Evolutionary conservation across 176 grass and related monocot species (phyloP).

Genomic region (Rhynchospora breviuscula): DNA sequence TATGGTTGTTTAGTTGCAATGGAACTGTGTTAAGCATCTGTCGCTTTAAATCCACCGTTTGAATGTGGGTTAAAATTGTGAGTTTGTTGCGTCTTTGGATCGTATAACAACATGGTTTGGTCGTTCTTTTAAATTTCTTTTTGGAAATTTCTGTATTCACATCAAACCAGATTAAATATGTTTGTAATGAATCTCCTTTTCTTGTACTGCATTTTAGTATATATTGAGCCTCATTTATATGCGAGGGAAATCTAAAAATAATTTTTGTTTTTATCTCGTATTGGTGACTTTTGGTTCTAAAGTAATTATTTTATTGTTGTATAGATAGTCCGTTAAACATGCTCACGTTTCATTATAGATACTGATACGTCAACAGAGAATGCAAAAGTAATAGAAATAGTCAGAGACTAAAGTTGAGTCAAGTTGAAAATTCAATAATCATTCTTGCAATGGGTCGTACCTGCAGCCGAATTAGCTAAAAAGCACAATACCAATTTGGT

Average conservation of each 20-base stretch:
- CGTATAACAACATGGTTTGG: constrained; percentile 17
- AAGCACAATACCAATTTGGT: neutral
- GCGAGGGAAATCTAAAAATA: neutral
- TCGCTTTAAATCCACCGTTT: neutral
- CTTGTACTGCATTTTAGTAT: neutral
- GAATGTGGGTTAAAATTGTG: constrained; percentile 7
- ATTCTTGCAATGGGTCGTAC: no score
- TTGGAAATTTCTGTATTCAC: neutral
- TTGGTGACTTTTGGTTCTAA: neutral
- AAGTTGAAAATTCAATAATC: neutral
- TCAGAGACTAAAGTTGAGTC: neutral
- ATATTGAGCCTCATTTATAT: neutral
- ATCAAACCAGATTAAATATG: constrained; percentile 16
- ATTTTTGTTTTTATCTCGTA: no score
- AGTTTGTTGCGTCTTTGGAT: neutral
- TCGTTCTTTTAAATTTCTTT: neutral
- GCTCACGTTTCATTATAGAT: neutral
- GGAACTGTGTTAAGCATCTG: neutral
- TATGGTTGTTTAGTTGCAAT: neutral
- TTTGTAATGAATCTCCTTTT: neutral
- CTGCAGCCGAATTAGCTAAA: no score
- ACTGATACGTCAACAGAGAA: no score
- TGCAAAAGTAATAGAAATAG: neutral
- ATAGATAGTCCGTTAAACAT: neutral
- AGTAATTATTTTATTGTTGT: neutral